These are phyloP conservation scores for Geosmithia morbida DNA, from an alignment of 2,329 filamentous ascomycete species.

Conservation along the genomic window DNA sequence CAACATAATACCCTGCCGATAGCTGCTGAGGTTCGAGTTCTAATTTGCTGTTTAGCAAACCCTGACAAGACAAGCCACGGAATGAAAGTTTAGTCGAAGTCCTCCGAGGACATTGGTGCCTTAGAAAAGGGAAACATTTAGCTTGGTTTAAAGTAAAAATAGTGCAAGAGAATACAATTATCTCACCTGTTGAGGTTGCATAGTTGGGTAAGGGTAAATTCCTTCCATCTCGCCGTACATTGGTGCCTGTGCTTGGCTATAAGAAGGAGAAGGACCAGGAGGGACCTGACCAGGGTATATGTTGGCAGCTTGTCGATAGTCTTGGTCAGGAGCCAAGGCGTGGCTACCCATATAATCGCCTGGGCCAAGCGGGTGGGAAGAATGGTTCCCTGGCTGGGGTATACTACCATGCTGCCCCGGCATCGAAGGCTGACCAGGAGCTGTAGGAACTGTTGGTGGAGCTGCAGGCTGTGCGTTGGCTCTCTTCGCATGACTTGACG, in stretches of 20 bases:
- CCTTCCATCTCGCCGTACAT: slow-evolving; percentile 74
- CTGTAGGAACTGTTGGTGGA: slow-evolving; percentile 28
- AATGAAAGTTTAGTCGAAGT: slow-evolving; percentile 14
- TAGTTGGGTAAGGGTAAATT: slow-evolving; percentile 73
- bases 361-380: slow-evolving; percentile 42
- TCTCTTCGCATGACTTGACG: slow-evolving; percentile 71
- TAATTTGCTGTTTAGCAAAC: neutral
- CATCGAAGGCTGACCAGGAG: slow-evolving; percentile 35
- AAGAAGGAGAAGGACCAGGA: slow-evolving; percentile 53
- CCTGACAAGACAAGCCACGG: neutral
- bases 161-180: neutral
- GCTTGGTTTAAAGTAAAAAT: neutral
- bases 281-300: slow-evolving; percentile 78
- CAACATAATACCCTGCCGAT: neutral
- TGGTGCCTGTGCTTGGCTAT: slow-evolving; percentile 59
- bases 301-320: slow-evolving; percentile 64
- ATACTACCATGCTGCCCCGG: slow-evolving; percentile 34
- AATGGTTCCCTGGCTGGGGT: slow-evolving; percentile 41
- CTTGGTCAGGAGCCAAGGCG: slow-evolving; percentile 51
- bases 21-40: neutral
- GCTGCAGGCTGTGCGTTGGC: slow-evolving; percentile 36
- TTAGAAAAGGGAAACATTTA: slow-evolving; percentile 8
- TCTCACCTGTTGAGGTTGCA: slow-evolving; percentile 72
- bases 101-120: slow-evolving; percentile 29
- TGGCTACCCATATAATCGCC: slow-evolving; percentile 51